A percentile compares a stretch with the other conserved stretches of the same genome.
These are phyloP conservation scores for Metarhizium rileyi DNA, from an alignment of 2,329 filamentous ascomycete genomes.

Conservation along the genomic window DNA sequence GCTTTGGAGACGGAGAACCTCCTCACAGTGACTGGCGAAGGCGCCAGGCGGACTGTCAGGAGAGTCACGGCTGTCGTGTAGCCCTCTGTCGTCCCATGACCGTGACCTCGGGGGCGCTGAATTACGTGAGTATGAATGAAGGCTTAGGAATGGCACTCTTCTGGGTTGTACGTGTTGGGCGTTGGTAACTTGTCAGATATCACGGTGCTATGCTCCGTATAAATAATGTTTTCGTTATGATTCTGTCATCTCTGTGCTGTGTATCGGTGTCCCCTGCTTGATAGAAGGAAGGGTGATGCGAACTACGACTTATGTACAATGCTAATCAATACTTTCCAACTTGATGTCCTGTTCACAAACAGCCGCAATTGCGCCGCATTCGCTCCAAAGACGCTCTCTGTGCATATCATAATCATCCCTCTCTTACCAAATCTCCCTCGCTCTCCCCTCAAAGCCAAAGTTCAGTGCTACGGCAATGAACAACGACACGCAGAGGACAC, in stretches of 20 bases:
- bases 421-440: conserved; percentile 44
- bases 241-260: not conserved
- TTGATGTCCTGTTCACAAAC: not conserved
- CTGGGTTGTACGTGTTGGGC: conserved; percentile 4
- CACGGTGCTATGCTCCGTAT: not conserved
- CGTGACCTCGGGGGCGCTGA: not conserved
- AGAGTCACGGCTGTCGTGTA: conserved; percentile 50
- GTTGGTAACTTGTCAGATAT: not conserved
- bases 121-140: not conserved
- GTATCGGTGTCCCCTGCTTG: not conserved
- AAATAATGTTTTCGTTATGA: not conserved
- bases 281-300: not conserved
- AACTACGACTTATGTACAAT: not conserved
- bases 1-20: conserved; percentile 75
- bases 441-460: conserved; percentile 67
- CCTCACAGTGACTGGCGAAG: conserved; percentile 75
- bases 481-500: conserved; percentile 61
- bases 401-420: not conserved
- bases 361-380: not conserved
- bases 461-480: conserved; percentile 68
- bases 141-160: not conserved
- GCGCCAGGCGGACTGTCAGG: conserved; percentile 70
- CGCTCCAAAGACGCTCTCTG: not conserved
- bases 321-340: not conserved
- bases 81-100: not conserved